Base-by-base conservation (phyloP, 805 yeast species). In the Cyberlindnera japonica region DNA sequence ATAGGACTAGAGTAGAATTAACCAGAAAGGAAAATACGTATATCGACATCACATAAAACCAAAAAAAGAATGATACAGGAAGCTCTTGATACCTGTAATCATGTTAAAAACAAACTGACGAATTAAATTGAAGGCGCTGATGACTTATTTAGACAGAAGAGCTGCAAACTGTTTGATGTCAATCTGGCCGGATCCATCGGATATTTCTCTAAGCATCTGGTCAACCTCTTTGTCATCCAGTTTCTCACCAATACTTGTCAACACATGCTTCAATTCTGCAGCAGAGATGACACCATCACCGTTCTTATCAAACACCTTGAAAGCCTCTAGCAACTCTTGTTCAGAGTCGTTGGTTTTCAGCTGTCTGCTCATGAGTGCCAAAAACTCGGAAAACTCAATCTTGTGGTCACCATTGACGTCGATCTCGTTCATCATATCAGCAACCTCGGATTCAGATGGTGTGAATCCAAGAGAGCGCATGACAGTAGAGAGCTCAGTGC, bases 391-490 rank as follows among this genome's bases (percentile, higher is more conserved):
- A 63, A 84, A 84, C 60, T 84, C 93, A 54, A 84, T 83, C 56
- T 79, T 74, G 28, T 96, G 96, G 67, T 93, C 95, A 54, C 91
- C 91, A 69, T 93, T 93, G 47, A 83, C 83, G 64, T 93, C 99
- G 39, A 93, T 95, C 68, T 93, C 99, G 64, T 91, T 91, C 73
- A 93, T 87, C 83, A 93, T 81, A 63, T 93, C 99, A 41, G 93
- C 85, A 57, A 93, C 83, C 66, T 93, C 99, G 51, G 89, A 81
- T 65, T 93, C 98, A 37, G 95, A 81, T 26, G 99, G 99, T 58
- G 91, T 91, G 66, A 89, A 93, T 38, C 99, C 99, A 59, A 93
- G 74, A n/a, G 97, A 87, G 69, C 99, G 83, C 99, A 93, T 93
- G 38, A 93, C 99, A 4, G 96, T 89, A 50, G 98, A 97, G 53